Percentiles rank a stretch among this genome's conserved stretches.
Conservation (phyloP, 148 eudicot species). For the Suaeda aralocaspica region DNA sequence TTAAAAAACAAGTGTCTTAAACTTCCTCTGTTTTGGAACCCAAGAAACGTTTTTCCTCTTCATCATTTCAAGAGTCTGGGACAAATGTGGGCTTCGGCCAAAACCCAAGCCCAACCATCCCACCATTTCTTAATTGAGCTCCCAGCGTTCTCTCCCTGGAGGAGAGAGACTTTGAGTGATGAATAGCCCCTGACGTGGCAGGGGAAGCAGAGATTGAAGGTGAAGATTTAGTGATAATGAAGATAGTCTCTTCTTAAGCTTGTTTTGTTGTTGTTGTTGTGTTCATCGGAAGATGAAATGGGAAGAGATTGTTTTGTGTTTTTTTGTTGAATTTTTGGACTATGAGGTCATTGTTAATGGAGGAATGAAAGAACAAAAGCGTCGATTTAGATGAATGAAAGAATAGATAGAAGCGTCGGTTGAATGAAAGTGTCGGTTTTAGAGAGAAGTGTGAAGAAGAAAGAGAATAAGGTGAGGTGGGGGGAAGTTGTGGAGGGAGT, state of each 20-base stretch:
- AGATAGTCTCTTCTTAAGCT: conserved; percentile 51
- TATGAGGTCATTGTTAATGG: conserved; percentile 34
- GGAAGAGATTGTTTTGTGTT: conserved; percentile 33
- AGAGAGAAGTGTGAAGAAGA: not conserved
- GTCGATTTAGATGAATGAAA: no score
- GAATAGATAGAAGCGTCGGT: no score
- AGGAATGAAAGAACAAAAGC: not conserved
- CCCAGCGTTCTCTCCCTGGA: conserved; percentile 44
- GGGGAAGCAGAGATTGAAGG: conserved; percentile 25
- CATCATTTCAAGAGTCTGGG: conserved; percentile 76
- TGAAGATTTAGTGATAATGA: conserved; percentile 51
- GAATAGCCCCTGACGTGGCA: conserved; percentile 36
- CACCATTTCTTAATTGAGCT: conserved; percentile 66
- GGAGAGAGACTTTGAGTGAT: conserved; percentile 54
- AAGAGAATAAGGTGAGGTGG: not conserved
- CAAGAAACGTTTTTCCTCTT: conserved; percentile 56
- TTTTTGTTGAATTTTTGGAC: conserved; percentile 34
- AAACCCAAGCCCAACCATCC: conserved; percentile 67
- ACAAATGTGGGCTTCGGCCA: conserved; percentile 64
- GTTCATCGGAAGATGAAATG: conserved; percentile 22
- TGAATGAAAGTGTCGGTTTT: not conserved
- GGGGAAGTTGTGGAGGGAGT: not conserved
- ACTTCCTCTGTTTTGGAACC: conserved; percentile 54
- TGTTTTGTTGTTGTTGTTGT: conserved; percentile 1
- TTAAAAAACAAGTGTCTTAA: conserved; percentile 62